Evolutionary conservation across 1,139 yeast genomes (phyloP).

Genomic region (Taphrina communis): DNA sequence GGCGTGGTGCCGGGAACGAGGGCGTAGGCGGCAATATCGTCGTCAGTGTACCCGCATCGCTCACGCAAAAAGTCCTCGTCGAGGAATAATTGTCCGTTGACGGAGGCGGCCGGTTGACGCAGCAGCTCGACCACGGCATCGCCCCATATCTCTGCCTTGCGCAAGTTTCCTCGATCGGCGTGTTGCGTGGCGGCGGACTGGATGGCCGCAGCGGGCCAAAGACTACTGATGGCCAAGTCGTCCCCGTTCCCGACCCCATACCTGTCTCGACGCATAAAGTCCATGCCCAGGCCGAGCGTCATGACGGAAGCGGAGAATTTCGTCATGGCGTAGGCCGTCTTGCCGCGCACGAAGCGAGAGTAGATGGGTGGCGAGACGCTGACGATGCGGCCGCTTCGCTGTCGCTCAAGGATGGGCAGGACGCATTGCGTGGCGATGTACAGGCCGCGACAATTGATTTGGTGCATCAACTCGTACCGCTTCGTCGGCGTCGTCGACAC

Average conservation of each 20-base stretch:
- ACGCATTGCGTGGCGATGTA: constrained; percentile 17
- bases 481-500: constrained; percentile 21
- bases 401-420: constrained; percentile 13
- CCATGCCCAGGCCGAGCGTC: constrained; percentile 12
- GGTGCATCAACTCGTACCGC: constrained; percentile 26
- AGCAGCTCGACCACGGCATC: constrained; percentile 13
- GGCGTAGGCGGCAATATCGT: constrained; percentile 20
- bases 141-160: constrained; percentile 18
- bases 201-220: constrained; percentile 31
- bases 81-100: constrained; percentile 14
- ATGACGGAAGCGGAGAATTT: constrained; percentile 12
- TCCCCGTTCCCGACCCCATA: not conserved
- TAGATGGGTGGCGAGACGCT: constrained; percentile 27
- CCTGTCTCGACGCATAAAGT: constrained; percentile 2
- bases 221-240: constrained; percentile 20
- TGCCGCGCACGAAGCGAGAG: constrained; percentile 30
- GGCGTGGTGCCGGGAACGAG: constrained; percentile 25
- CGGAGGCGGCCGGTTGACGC: not conserved
- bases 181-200: constrained; percentile 24
- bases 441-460: constrained; percentile 23
- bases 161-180: constrained; percentile 7
- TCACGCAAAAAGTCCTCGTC: constrained; percentile 29
- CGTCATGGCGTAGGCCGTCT: constrained; percentile 29
- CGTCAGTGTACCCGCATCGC: constrained; percentile 20
- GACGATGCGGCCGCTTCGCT: constrained; percentile 17